Base-by-base conservation (phyloP, 768 basidiomycete species). In the Suillus lakei region DNA sequence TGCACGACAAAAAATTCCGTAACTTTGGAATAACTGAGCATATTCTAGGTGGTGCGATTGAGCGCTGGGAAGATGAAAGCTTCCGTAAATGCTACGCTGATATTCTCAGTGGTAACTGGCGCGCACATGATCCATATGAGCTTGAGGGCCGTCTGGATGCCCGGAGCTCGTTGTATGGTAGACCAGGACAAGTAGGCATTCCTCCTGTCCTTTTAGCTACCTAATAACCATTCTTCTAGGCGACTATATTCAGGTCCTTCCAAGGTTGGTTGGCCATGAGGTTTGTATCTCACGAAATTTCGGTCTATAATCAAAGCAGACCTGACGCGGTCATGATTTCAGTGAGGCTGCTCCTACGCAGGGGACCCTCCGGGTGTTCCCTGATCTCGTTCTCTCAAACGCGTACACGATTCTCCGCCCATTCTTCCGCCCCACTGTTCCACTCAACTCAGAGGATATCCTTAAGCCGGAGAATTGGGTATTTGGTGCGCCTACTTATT, bases 251-350 rank as follows among this genome's bases (percentile, higher is more conserved):
- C 71, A 79, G 85, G 62, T 86, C 88, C 2, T 93, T 88, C 79
- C 91, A 92, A 71, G 91, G 91, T 21, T 93, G 91, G 91, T 74
- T 91, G 21, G 83, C 90, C 1, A 80, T 90, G 81, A 88, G 87
- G 88, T 90, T 28, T 41, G 58, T 59, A 41, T 41, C 36, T 18
- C 12, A 30, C 26, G 6, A 34, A 34, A 41, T 16, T 26, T 28
- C 5, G 8, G 23, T 32, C 16, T 26, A 32, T 26, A 23, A 8
- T 16, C 4, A 59, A 39, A 41, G 18, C 12, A 28, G 4, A 43
- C 26, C 39, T 59, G 18, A 59, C 41, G 13, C 10, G 39, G 28
- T 59, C 39, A 12, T 59, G 9, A 59, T 36, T 51, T 62, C 59
- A 88, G 86, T 68, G 86, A 90, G 70, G 92, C 88, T 18, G 89